A percentile compares a stretch with the other conserved stretches of the same genome.
These are phyloP conservation scores for Vitis amurensis DNA, from an alignment of 164 flowering plant genomes.

Conservation along the genomic window DNA sequence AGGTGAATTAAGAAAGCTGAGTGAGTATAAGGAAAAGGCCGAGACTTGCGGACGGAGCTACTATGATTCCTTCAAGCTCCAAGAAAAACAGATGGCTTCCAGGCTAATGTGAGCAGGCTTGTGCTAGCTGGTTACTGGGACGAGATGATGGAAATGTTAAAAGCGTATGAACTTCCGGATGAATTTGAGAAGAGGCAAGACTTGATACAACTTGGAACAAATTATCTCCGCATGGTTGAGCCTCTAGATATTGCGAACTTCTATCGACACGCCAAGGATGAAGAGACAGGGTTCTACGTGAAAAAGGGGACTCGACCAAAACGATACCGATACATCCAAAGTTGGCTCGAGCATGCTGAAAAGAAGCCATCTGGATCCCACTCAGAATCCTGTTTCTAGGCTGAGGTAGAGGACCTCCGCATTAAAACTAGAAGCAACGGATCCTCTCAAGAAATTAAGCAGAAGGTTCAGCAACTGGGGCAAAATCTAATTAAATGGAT, in stretches of 20 bases:
- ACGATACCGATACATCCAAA: slow-evolving; percentile 66
- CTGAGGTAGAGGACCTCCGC: slow-evolving; percentile 64
- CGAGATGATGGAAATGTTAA: slow-evolving; percentile 51
- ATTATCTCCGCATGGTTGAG: slow-evolving; percentile 44
- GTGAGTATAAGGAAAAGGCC: no score
- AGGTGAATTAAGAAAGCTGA: no score
- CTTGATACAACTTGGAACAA: slow-evolving; percentile 50
- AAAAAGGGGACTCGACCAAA: slow-evolving; percentile 48
- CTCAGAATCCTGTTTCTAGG: slow-evolving; percentile 66
- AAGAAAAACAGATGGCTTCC: slow-evolving; percentile 30
- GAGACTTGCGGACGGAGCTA: no score
- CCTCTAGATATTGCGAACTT: slow-evolving; percentile 63
- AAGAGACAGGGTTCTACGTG: slow-evolving; percentile 67
- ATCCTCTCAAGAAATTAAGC: slow-evolving; percentile 27
- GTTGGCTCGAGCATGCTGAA: slow-evolving; percentile 54
- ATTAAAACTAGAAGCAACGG: background rate
- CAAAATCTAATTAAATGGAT: slow-evolving; percentile 29
- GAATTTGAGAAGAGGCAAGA: slow-evolving; percentile 36
- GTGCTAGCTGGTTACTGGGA: slow-evolving; percentile 55
- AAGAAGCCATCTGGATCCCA: slow-evolving; percentile 12
- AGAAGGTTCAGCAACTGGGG: slow-evolving; percentile 35
- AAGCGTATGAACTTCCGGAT: slow-evolving; percentile 48
- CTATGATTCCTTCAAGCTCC: no score
- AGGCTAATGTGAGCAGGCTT: slow-evolving; percentile 42
- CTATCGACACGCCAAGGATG: slow-evolving; percentile 46